Evolutionary conservation across 2,329 filamentous ascomycete species (phyloP), one percentile per base, ranked within the genome.

Genomic region (Bipolaris sorokiniana): DNA sequence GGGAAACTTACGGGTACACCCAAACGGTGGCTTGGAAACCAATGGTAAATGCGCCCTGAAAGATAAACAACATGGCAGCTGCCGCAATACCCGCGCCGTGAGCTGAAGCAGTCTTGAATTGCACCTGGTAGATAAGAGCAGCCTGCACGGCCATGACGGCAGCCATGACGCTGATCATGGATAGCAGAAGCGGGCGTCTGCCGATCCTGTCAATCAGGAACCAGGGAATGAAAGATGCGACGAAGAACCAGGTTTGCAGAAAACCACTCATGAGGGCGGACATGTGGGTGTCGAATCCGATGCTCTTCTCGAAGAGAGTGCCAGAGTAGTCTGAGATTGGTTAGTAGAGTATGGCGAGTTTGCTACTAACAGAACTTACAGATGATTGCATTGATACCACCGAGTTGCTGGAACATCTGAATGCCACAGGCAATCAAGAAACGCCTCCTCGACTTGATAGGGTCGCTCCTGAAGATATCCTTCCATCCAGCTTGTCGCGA

Each of bases 1-100:
- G 20, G 1, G 4, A 7, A 18, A 20, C 42, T 31, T 20, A 46
- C 3, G 80, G 79, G 57, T 81, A 81, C 0, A 82, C 80, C 81
- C 81, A 83, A 2, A 64, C 59, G 6, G 62, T 64, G 6, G 62
- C 62, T n/a, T 62, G 62, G 53, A 64, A 64, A 31, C 62, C 59
- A 7, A 64, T 60, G 16, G 62, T 64, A 37, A 64, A 64, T 4
- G 62, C 62, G 16, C 62, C 62, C 22, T 64, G 62, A 41, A 64
- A 64, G 20, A 64, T n/a, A 31, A 64, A 64, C 1, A 64, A 56
- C 62, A 64, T 64, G 2, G 56, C 59, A 22, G 62, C 62, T 1
- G 62, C 62, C 3, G 56, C 62, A 26, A 64, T 64, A 22, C 62
- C 62, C 4, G 62, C 62, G 7, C 37, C 56, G 15, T 54, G 53